Evolutionary conservation across 768 basidiomycete genomes (phyloP).

Genomic region (Phlegmacium glaucopus): DNA sequence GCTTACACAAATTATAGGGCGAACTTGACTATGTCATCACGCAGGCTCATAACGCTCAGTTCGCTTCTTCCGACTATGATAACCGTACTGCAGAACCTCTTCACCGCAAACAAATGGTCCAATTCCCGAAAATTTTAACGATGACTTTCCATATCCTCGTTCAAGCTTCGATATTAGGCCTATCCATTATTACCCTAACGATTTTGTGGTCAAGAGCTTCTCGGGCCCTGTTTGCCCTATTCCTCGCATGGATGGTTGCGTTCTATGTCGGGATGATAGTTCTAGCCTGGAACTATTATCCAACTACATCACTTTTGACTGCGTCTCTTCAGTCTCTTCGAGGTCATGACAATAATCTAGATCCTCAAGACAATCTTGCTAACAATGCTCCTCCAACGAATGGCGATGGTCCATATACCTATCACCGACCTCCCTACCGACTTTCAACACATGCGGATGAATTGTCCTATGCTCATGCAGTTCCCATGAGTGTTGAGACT

Average conservation of each 20-base stretch:
- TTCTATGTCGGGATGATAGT: constrained; percentile 55
- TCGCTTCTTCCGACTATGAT: constrained; percentile 39
- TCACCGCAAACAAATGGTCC: constrained; percentile 13
- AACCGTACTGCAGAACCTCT: constrained; percentile 17
- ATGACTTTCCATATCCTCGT: constrained; percentile 46
- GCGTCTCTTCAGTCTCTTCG: constrained; percentile 45
- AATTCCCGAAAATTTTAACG: constrained; percentile 26
- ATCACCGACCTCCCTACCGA: constrained; percentile 66
- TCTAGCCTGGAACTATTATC: constrained; percentile 57
- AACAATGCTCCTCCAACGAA: constrained; percentile 1
- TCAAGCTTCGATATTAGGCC: constrained; percentile 55
- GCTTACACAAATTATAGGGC: constrained; percentile 42
- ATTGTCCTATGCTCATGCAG: constrained; percentile 29
- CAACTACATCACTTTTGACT: constrained; percentile 55
- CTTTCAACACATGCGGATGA: constrained; percentile 39
- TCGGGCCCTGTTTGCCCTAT: constrained; percentile 54
- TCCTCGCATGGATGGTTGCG: constrained; percentile 55
- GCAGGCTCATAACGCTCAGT: constrained; percentile 49
- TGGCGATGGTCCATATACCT: constrained; percentile 56
- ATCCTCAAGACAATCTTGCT: constrained; percentile 35
- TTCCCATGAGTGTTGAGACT: constrained; percentile 48
- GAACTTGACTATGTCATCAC: constrained; percentile 70
- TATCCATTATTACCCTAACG: constrained; percentile 54
- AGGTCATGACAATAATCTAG: constrained; percentile 28
- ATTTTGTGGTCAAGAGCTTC: constrained; percentile 58